These are phyloP conservation scores for Candida buenavistaensis DNA, from an alignment of 1,139 yeast genomes.

Conservation along the genomic window DNA sequence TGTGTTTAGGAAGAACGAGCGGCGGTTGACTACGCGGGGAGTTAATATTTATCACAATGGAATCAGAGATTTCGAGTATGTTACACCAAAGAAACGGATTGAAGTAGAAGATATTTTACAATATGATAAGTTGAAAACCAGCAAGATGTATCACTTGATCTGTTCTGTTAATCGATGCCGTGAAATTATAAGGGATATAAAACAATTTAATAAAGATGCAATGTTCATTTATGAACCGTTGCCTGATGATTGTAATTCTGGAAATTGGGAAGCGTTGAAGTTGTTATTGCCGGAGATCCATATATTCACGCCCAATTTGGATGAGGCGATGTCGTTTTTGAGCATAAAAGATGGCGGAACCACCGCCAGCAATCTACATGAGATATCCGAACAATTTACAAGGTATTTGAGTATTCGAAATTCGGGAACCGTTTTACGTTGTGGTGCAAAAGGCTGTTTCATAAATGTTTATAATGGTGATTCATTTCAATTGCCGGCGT, in stretches of 20 bases:
- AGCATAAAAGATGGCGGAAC: constrained; percentile 15
- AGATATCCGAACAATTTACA: constrained; percentile 43
- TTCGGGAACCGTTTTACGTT: constrained; percentile 60
- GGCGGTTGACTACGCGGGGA: constrained; percentile 75
- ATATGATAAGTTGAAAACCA: constrained; percentile 31
- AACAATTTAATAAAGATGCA: constrained; percentile 27
- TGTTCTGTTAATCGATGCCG: constrained; percentile 68
- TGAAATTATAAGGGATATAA: constrained; percentile 42
- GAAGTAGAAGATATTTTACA: constrained; percentile 56
- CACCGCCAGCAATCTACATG: constrained; percentile 20
- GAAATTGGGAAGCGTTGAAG: constrained; percentile 40
- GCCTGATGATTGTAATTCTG: constrained; percentile 68
- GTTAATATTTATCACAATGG: constrained; percentile 71
- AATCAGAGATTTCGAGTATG: constrained; percentile 45
- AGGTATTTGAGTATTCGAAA: constrained; percentile 34
- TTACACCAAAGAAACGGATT: constrained; percentile 64
- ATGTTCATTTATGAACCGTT: constrained; percentile 80
- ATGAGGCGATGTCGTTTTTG: constrained; percentile 59
- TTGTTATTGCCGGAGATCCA: constrained; percentile 49
- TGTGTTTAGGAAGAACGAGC: constrained; percentile 48
- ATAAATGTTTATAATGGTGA: constrained; percentile 16
- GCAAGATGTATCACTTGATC: constrained; percentile 66
- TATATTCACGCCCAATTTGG: constrained; percentile 78
- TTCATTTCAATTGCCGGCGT: constrained; percentile 63
- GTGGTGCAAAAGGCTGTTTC: constrained; percentile 70